Conservation (phyloP, 192 early-diverging fungal genomes). For the Coemansia sp. region DNA sequence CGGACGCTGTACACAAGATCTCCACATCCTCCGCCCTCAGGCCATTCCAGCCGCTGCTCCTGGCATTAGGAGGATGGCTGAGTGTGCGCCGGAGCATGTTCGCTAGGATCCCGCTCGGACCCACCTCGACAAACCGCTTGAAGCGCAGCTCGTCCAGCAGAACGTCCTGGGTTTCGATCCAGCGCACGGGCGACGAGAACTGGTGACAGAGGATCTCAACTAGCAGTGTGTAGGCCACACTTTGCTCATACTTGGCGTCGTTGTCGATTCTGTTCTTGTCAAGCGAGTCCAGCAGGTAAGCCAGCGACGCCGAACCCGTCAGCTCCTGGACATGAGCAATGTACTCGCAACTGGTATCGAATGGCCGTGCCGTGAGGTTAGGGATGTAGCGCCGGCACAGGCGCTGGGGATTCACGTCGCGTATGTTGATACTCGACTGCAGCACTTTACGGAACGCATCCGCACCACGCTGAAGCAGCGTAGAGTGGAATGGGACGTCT, state of each 20-base stretch:
- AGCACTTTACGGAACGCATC: constrained; percentile 80
- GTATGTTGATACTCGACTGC: constrained; percentile 65
- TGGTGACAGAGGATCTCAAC: constrained; percentile 89
- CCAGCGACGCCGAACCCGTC: constrained; percentile 63
- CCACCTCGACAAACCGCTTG: constrained; percentile 81
- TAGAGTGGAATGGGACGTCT: constrained; percentile 95
- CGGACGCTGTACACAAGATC: constrained; percentile 70
- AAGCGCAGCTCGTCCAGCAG: constrained; percentile 72
- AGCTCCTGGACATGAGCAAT: constrained; percentile 62
- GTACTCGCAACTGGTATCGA: constrained; percentile 68
- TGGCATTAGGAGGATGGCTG: too few relatives aligned
- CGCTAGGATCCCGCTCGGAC: constrained; percentile 78
- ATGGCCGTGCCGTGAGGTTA: constrained; percentile 89
- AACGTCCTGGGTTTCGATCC: constrained; percentile 94
- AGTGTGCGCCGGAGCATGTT: constrained; percentile 86
- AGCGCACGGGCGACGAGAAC: constrained; percentile 89
- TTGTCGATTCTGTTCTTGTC: constrained; percentile 54
- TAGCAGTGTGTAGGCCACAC: constrained; percentile 73
- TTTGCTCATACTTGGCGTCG: constrained; percentile 64
- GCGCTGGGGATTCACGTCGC: constrained; percentile 61
- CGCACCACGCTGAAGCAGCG: constrained; percentile 78
- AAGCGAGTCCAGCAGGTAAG: constrained; percentile 64
- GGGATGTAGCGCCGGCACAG: constrained; percentile 85
- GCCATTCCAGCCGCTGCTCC: too few relatives aligned
- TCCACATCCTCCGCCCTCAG: too few relatives aligned